Base-by-base conservation (phyloP, 1,284 basidiomycete genomes). In the Ustilago hordei region DNA sequence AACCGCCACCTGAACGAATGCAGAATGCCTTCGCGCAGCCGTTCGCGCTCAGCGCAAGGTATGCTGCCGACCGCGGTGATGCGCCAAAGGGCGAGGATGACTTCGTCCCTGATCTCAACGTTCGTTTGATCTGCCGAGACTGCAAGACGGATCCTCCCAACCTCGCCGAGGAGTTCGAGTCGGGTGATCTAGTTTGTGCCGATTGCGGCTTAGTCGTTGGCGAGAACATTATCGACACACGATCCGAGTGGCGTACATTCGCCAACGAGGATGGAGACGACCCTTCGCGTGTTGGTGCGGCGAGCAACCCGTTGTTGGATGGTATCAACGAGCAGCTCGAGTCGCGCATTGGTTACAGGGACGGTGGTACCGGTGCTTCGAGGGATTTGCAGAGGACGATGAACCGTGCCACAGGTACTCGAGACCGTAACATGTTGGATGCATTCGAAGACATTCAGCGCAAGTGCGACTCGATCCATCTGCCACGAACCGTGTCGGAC, bases 241-340 rank as follows among this genome's bases (percentile, higher is more conserved):
- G 97, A 84, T 95, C 93, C 88, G 97, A 99, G 91, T 99, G 87
- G 83, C 90, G 98, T 92, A 99, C 97, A 66, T 99, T 99, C 87
- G 97, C 97, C 79, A 97, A 99, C 87, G 96, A 98, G 88, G 87
- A 88, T 39, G 95, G 96, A 71, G 97, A 99, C 87, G 97, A 99
- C 87, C 96, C 96, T 66, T 99, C 96, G 81, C 97, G 97, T 93
- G 97, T 99, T 78, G 97, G 97, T 88, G 95, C 94, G 63, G 94
- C 95, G 45, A 91, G 92, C 47, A 95, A 98, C 86, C 95, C 95
- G 60, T 89, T 98, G 34, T 90, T 98, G 87, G 87, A 90, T 48
- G 95, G 98, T 85, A 94, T 94, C 55, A 92, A 95, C 81, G 95
- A 96, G 86, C 93, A 95, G 85, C 90, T 97, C 60, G 93, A 95